phyloP scores from a whole-genome alignment of 306 rosid genomes.

The Ceratonia siliqua region DNA sequence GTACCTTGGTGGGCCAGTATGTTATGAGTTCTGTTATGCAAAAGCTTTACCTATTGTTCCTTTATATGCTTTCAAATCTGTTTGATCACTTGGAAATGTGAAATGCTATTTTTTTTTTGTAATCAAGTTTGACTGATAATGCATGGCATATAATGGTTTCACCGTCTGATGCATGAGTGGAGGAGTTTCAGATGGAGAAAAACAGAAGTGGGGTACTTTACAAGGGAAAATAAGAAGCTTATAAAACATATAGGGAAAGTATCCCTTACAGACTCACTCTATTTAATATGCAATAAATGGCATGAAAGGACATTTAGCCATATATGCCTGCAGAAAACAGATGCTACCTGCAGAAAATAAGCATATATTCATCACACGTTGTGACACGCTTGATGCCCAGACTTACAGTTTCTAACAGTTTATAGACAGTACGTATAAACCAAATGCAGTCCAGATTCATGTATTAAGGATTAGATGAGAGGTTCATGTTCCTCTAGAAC shows the following conservation, averaged over 20 bases:
- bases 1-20: slow-evolving; percentile 96
- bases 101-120: not conserved
- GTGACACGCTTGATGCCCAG: not conserved
- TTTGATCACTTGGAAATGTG: slow-evolving; percentile 15
- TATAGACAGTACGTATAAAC: not conserved
- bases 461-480: not conserved
- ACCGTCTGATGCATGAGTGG: not conserved
- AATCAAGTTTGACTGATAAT: slow-evolving; percentile 17
- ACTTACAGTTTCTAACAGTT: not conserved
- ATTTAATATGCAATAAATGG: not conserved
- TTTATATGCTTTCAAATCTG: slow-evolving; percentile 19
- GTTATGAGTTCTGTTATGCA: slow-evolving; percentile 24
- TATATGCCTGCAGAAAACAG: not conserved
- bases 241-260: not conserved
- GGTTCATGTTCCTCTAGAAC: not conserved
- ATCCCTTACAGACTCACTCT: not conserved
- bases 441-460: not conserved
- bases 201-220: not conserved
- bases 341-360: not conserved
- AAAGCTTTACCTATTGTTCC: slow-evolving; percentile 5
- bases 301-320: not conserved
- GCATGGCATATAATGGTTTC: slow-evolving; percentile 13
- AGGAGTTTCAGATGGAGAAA: not conserved
- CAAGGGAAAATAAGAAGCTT: not conserved
- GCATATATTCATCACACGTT: not conserved